Conservation (phyloP, 345 rosid genomes). For the Mangifera indica region DNA sequence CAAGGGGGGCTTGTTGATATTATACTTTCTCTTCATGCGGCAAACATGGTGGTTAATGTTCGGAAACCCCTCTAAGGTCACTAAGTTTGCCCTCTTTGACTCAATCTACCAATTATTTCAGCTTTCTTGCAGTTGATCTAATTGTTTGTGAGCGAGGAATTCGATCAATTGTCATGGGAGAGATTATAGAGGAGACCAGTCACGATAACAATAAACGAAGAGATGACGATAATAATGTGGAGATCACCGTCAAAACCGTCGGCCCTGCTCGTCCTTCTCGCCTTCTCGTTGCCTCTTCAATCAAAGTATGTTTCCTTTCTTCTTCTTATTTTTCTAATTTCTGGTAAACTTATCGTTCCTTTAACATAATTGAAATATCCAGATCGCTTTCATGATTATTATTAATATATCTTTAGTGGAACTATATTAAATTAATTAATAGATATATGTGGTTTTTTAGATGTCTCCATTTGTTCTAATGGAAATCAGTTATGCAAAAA, state of each 20-base stretch:
- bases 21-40: no score
- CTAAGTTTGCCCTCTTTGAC: no score
- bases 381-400: not conserved
- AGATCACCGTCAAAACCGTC: constrained; percentile 55
- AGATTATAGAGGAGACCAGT: constrained; percentile 11
- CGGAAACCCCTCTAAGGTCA: no score
- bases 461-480: not conserved
- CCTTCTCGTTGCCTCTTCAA: constrained; percentile 51
- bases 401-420: no score
- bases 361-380: not conserved
- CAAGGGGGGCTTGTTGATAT: no score
- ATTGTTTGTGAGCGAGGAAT: not conserved
- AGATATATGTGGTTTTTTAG: not conserved
- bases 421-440: not conserved
- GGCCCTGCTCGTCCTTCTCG: constrained; percentile 80
- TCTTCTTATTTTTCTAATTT: constrained; percentile 6
- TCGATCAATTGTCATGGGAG: constrained; percentile 11
- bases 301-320: constrained; percentile 38
- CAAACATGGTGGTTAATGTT: no score
- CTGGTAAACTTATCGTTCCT: not conserved
- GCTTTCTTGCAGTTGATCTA: not conserved
- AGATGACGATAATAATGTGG: constrained; percentile 7
- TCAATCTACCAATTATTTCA: not conserved
- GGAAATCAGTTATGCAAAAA: not conserved
- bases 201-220: no score